A percentile compares a stretch with the other conserved stretches of the same genome.
phyloP scores from a whole-genome alignment of 495 filamentous ascomycete genomes.

The Geopyxis carbonaria region DNA sequence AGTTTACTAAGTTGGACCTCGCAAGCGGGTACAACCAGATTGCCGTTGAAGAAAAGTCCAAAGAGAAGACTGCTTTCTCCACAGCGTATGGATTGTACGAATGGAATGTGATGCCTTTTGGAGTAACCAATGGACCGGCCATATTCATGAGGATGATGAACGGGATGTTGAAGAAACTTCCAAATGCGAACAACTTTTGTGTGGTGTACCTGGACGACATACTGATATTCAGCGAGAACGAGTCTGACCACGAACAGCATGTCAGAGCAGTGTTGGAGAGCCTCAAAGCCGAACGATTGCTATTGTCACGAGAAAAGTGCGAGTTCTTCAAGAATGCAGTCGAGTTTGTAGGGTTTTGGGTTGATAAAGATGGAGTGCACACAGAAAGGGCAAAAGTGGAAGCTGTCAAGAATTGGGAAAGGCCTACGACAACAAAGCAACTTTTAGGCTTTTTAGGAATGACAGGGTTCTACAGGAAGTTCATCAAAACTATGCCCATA shows the following conservation, averaged over 20 bases:
- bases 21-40: slow-evolving; percentile 5
- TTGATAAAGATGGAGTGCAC: slow-evolving; percentile 8
- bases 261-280: background rate
- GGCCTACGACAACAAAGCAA: background rate
- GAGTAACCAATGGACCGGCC: background rate
- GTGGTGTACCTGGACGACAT: background rate
- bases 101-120: background rate
- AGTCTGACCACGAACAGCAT: background rate
- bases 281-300: background rate
- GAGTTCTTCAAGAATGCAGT: background rate
- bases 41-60: background rate
- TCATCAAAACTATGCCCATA: slow-evolving; percentile 1
- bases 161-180: background rate
- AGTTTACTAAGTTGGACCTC: slow-evolving; percentile 16
- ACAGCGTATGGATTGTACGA: slow-evolving; percentile 3
- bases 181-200: background rate
- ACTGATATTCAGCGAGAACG: background rate
- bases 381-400: slow-evolving; percentile 22
- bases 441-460: slow-evolving; percentile 16
- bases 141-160: background rate
- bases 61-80: background rate
- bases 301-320: background rate
- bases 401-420: slow-evolving; percentile 17
- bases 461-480: slow-evolving; percentile 11
- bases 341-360: background rate